Evolutionary conservation across 2,329 filamentous ascomycete species (phyloP).

Genomic region (Rutstroemia sp.): DNA sequence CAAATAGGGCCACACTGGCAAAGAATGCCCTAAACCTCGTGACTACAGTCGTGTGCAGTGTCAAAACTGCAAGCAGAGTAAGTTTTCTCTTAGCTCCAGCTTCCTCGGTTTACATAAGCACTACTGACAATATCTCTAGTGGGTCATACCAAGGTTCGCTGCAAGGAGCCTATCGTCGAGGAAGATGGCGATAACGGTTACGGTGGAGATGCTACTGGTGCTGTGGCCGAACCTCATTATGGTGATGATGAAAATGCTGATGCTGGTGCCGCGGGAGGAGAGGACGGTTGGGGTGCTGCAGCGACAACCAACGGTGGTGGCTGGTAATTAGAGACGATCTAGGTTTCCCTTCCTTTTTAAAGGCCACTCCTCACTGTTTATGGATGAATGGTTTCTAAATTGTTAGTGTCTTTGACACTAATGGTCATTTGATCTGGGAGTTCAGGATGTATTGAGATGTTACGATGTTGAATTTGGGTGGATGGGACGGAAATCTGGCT

Average conservation of each 20-base stretch:
- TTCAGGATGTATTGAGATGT: too few species aligned
- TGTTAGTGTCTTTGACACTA: neutral
- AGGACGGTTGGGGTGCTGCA: neutral
- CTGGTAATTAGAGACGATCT: neutral
- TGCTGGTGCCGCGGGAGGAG: neutral
- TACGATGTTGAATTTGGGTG: too few species aligned
- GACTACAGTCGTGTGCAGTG: constrained; percentile 52
- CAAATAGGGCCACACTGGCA: constrained; percentile 44
- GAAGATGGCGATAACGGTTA: constrained; percentile 14
- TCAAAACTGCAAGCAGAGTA: constrained; percentile 43
- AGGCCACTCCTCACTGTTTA: neutral
- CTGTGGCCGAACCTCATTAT: constrained; percentile 10
- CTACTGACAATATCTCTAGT: constrained; percentile 14
- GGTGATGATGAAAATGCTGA: neutral
- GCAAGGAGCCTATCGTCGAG: constrained; percentile 29
- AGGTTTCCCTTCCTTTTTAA: neutral
- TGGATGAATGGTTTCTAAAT: neutral
- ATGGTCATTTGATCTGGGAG: too few species aligned
- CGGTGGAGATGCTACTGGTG: constrained; percentile 18
- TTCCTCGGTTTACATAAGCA: neutral
- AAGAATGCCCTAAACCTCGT: constrained; percentile 49
- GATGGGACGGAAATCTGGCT: too few species aligned
- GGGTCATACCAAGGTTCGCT: constrained; percentile 36
- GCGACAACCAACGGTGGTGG: neutral
- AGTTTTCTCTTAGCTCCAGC: constrained; percentile 12